Percentiles rank a stretch among this genome's conserved stretches.
These are phyloP conservation scores for Citrullus amarus DNA, from an alignment of 306 rosid genomes.

Conservation along the genomic window DNA sequence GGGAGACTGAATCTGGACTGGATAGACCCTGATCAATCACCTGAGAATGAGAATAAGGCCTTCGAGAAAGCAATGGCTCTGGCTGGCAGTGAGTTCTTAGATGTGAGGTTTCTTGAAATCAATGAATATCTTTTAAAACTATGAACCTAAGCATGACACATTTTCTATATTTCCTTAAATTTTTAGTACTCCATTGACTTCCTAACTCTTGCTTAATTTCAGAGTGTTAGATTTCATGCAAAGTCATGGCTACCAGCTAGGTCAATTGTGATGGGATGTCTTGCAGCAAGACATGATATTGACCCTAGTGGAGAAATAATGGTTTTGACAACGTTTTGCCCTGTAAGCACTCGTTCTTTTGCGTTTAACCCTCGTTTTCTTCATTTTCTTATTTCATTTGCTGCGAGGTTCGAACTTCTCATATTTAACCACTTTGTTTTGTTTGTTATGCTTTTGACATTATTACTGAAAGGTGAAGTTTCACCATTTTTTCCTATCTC, in stretches of 20 bases:
- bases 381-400: background rate
- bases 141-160: background rate
- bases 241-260: conserved; percentile 97
- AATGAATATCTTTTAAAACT: background rate
- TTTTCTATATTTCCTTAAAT: background rate
- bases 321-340: conserved; percentile 72
- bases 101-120: conserved; percentile 32
- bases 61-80: conserved; percentile 78
- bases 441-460: background rate
- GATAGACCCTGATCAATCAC: conserved; percentile 82
- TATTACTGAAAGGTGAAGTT: background rate
- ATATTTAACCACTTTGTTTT: background rate
- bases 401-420: background rate
- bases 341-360: conserved; percentile 42
- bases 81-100: conserved; percentile 76
- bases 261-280: conserved; percentile 72
- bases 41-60: conserved; percentile 82
- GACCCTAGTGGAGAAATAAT: conserved; percentile 88
- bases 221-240: conserved; percentile 63
- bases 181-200: background rate
- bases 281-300: conserved; percentile 49
- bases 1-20: conserved; percentile 86
- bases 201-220: conserved; percentile 12
- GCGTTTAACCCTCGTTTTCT: background rate
- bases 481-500: no score